Conservation (phyloP, 352 stramenopile genomes). For the Globisporangium sylvaticum region DNA sequence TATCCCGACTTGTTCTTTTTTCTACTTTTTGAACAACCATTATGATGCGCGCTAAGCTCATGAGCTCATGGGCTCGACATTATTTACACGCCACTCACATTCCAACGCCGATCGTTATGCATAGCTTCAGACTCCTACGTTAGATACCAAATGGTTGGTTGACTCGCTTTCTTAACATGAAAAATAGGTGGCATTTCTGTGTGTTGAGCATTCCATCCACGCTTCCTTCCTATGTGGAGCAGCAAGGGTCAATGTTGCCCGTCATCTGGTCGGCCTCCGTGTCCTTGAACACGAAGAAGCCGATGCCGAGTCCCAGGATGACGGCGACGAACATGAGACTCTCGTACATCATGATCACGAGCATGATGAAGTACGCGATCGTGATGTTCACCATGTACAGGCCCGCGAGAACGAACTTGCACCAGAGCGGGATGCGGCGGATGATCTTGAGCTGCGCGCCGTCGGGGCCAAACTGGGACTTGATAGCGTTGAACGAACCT, state of each 20-base stretch:
- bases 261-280: conserved; percentile 63
- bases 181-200: not conserved
- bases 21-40: not conserved
- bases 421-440: conserved; percentile 57
- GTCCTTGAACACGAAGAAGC: conserved; percentile 83
- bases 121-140: no score
- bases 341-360: conserved; percentile 87
- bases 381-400: conserved; percentile 80
- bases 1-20: not conserved
- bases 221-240: conserved; percentile 66
- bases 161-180: not conserved
- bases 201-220: no score
- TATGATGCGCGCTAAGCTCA: not conserved
- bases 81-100: no score
- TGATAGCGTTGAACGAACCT: conserved; percentile 19
- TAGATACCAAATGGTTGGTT: not conserved
- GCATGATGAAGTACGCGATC: conserved; percentile 81
- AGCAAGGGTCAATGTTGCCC: conserved; percentile 75
- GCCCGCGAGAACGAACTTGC: conserved; percentile 50
- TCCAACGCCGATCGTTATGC: no score
- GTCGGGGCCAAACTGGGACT: conserved; percentile 18
- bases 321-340: conserved; percentile 76
- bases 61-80: no score
- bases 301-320: conserved; percentile 61
- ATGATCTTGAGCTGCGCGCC: conserved; percentile 35